These are phyloP conservation scores for Paramyrothecium sp. DNA, from an alignment of 2,329 filamentous ascomycete genomes.

Conservation along the genomic window DNA sequence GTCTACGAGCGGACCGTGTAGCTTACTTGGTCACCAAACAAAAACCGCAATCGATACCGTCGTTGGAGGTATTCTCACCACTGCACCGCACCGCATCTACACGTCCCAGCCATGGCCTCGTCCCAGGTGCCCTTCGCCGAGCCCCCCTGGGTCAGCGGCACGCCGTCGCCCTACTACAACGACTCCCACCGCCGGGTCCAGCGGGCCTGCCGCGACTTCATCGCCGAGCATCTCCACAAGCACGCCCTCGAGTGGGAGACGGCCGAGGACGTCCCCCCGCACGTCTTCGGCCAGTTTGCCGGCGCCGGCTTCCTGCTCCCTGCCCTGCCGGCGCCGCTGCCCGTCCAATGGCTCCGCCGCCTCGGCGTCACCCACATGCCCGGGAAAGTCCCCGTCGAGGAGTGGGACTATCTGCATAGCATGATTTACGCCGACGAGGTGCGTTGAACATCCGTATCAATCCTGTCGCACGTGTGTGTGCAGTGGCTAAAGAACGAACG, in stretches of 20 bases:
- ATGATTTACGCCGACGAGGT: slow-evolving; percentile 65
- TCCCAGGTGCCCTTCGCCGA: slow-evolving; percentile 61
- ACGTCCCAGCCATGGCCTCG: neutral
- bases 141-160: slow-evolving; percentile 66
- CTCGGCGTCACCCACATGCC: slow-evolving; percentile 66
- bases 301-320: slow-evolving; percentile 69
- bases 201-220: slow-evolving; percentile 64
- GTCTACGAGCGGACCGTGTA: neutral
- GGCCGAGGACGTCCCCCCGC: slow-evolving; percentile 58
- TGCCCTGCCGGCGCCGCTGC: slow-evolving; percentile 66
- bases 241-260: slow-evolving; percentile 70
- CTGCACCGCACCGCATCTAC: too few species aligned
- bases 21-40: neutral
- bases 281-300: slow-evolving; percentile 64
- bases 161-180: slow-evolving; percentile 72
- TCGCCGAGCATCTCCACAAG: slow-evolving; percentile 59
- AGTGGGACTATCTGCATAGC: slow-evolving; percentile 71
- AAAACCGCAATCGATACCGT: too few species aligned
- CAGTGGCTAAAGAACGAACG: neutral
- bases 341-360: slow-evolving; percentile 64
- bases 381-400: slow-evolving; percentile 65
- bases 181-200: slow-evolving; percentile 66
- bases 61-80: too few species aligned
- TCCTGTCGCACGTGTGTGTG: neutral
- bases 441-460: too few species aligned